Conservation (phyloP, 192 early-diverging fungal genomes). For the Coemansia reversa region DNA sequence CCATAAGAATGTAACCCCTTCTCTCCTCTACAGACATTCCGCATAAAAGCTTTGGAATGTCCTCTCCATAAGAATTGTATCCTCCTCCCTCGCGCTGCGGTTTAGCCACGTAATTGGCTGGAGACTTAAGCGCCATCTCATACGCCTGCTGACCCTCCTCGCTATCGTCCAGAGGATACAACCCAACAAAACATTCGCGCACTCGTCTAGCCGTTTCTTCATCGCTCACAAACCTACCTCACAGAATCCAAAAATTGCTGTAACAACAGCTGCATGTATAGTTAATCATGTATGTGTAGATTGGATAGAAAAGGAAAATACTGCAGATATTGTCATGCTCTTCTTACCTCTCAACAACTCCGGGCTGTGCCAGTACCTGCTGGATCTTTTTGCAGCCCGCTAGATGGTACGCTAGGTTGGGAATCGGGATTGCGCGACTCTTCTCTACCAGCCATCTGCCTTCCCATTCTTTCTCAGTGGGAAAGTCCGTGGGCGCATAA, state of each 20-base stretch:
- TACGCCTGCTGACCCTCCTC: conserved; percentile 66
- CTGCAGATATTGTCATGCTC: neutral
- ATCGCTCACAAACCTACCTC: conserved; percentile 52
- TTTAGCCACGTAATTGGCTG: conserved; percentile 82
- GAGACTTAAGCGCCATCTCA: conserved; percentile 61
- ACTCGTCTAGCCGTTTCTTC: conserved; percentile 52
- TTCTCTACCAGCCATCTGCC: conserved; percentile 81
- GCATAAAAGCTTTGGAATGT: conserved; percentile 65
- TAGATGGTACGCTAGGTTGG: conserved; percentile 86
- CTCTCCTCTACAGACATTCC: conserved; percentile 63
- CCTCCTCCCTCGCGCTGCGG: conserved; percentile 96
- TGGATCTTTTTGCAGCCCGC: conserved; percentile 97
- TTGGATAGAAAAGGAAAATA: neutral
- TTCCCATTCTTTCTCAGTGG: conserved; percentile 83
- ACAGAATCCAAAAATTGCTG: neutral
- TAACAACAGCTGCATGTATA: neutral
- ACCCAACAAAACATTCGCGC: conserved; percentile 79
- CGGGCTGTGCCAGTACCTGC: conserved; percentile 81
- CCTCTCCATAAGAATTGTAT: conserved; percentile 89
- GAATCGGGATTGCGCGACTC: conserved; percentile 83
- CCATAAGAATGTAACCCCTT: conserved; percentile 93
- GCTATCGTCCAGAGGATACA: conserved; percentile 81
- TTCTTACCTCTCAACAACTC: conserved; percentile 75
- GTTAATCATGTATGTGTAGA: neutral
- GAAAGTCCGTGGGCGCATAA: conserved; percentile 88